Evolutionary conservation across 176 grass and related monocot species (phyloP).

Genomic region (Dactylis glomerata): DNA sequence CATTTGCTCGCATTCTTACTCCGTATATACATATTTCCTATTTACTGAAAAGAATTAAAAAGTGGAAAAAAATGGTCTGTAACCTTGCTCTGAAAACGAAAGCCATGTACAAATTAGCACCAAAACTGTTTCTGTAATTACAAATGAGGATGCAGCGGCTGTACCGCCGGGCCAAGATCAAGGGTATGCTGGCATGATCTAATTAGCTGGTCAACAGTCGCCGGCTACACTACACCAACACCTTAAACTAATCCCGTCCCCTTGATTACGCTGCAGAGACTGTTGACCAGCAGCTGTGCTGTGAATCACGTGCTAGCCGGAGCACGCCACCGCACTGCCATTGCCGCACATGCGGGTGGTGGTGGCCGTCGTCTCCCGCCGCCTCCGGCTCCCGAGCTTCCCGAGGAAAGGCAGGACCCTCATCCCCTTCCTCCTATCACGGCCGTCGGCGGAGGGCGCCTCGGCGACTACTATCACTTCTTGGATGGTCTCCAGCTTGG

Average conservation of each 20-base stretch:
- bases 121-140: constrained; percentile 27
- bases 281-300: neutral
- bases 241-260: neutral
- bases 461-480: neutral
- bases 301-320: constrained; percentile 24
- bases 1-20: too few relatives aligned
- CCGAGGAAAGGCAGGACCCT: constrained; percentile 43
- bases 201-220: too few relatives aligned
- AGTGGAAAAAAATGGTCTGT: neutral
- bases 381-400: constrained; percentile 33
- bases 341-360: neutral
- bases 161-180: neutral
- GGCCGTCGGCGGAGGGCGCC: neutral
- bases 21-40: too few relatives aligned
- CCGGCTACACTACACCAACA: neutral
- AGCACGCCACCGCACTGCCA: constrained; percentile 40
- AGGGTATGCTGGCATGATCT: too few relatives aligned
- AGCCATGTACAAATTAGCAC: constrained; percentile 22
- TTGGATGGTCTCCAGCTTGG: constrained; percentile 68
- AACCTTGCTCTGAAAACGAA: neutral
- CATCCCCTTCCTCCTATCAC: neutral
- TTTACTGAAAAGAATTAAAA: too few relatives aligned
- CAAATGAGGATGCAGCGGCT: neutral
- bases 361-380: neutral
- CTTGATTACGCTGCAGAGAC: neutral